A percentile compares a stretch with the other conserved stretches of the same genome.
These are phyloP conservation scores for Kurtzmaniella cleridarum DNA, from an alignment of 805 yeast species.

Conservation along the genomic window DNA sequence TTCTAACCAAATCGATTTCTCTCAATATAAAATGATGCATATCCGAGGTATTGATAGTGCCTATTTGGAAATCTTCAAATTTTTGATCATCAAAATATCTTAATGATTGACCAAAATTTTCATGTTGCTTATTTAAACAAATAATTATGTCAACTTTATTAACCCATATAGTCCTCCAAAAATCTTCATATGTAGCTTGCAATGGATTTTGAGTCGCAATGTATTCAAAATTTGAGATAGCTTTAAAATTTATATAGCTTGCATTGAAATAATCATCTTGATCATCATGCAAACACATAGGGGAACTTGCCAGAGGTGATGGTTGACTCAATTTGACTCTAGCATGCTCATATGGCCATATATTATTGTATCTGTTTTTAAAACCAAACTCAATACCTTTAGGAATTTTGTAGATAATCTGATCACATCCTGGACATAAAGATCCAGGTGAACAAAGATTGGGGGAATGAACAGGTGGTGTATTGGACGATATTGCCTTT, in stretches of 20 bases:
- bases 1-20: slow-evolving; percentile 9
- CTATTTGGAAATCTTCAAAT: slow-evolving; percentile 11
- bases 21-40: slow-evolving; percentile 13
- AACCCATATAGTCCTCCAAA: slow-evolving; percentile 35
- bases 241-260: slow-evolving; percentile 30
- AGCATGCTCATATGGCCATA: slow-evolving; percentile 48
- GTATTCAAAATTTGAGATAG: slow-evolving; percentile 21
- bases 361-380: slow-evolving; percentile 41
- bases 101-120: slow-evolving; percentile 11
- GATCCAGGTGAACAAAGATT: slow-evolving; percentile 34
- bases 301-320: slow-evolving; percentile 9
- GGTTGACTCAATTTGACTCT: slow-evolving; percentile 29
- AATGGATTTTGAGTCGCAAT: slow-evolving; percentile 45
- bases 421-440: slow-evolving; percentile 39
- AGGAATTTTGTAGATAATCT: slow-evolving; percentile 33
- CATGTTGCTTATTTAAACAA: slow-evolving; percentile 28
- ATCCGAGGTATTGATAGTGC: slow-evolving; percentile 7
- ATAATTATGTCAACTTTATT: slow-evolving; percentile 31
- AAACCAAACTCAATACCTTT: slow-evolving; percentile 40
- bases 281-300: slow-evolving; percentile 6
- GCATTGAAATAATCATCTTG: slow-evolving; percentile 42
- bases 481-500: slow-evolving; percentile 21
- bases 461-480: slow-evolving; percentile 10
- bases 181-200: slow-evolving; percentile 36
- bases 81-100: slow-evolving; percentile 16